Base-by-base conservation (phyloP, 352 stramenopile genomes). In the Globisporangium middletonii region DNA sequence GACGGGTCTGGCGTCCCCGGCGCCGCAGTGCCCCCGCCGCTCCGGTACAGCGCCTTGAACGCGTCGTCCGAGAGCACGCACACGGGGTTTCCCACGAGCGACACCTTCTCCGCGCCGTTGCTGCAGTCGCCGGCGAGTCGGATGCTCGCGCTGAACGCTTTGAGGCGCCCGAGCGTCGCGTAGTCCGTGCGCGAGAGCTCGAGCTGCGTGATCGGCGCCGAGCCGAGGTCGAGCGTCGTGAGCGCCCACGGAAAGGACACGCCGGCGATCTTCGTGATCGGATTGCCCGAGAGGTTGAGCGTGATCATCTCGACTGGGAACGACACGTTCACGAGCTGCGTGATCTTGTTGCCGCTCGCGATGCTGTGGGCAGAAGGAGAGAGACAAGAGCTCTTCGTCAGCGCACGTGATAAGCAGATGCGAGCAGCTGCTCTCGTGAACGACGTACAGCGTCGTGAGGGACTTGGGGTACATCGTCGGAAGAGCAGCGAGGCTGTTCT, bases 11-110 rank as follows among this genome's bases (percentile, higher is more conserved):
- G 53, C 45, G 50, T 62, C 1, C 60, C 68, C 15, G 63, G 51
- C 4, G 46, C 48, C 0, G 51, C 26, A 0, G 59, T 42, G 8
- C 50, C 53, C 0, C 47, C 60, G 30, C 43, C 26, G 12, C 35
- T 19, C 6, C 72, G 71, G 57, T 92, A 92, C 3, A 72, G 72
- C 4, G 53, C 54, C 2, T 63, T 57, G 52, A 92, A 92, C 16
- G 81, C 54, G 9, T 85, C 77, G 44, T 88, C 72, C 16, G 79
- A 71, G 49, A 92, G 74, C 30, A 92, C 79, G 48, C 81, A 92
- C 15, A 88, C 60, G 37, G 58, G 74, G 27, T 60, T 62, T 0
- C 69, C 66, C 11, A 60, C 65, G 9, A 83, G 43, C 0, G 67
- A 53, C 13, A 84, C 74, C 19, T 71, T 54, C 43, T 87, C 75